Evolutionary conservation across 352 stramenopile genomes (phyloP), one percentile per base, ranked within the genome.

Genomic region (Globisporangium cylindrosporum): DNA sequence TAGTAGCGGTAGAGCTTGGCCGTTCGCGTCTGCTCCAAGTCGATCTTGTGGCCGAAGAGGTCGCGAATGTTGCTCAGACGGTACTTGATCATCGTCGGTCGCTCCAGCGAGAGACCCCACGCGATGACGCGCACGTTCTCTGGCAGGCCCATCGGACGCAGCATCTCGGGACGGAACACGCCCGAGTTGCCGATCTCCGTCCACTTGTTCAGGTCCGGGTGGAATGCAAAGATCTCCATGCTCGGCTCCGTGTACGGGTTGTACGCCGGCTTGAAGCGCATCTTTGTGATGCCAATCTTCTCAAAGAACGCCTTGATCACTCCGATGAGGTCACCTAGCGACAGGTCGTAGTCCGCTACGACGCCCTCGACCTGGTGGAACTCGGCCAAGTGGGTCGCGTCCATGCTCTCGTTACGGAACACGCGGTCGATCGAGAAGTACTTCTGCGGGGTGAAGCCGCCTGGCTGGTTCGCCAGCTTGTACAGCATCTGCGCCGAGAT

Each of bases 21-120:
- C 72, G 90, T 97, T 85, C 85, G 86, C 43, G 97, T 99, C 74
- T 98, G 90, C 59, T 97, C 94, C 73, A 99, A 86, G 80, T 99
- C 97, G 51, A 98, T 90, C 90, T 99, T 99, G 87, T 99, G 98
- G 72, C 98, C 98, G 77, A 99, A 99, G 64, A 99, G 94, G 78
- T 99, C 97, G 64, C 98, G 90, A 78, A 99, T 99, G 85, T 99
- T 99, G 75, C 94, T 98, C 69, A 99, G 97, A 43, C 96, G 89
- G 83, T 99, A 99, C 89, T 99, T 99, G 86, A 99, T 99, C 98
- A 99, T 99, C 36, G 98, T 99, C 38, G 98, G 98, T 66, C 98
- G 89, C 78, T 99, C 98, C 22, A 99, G 88, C 51, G 96, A 99
- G 64, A 99, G 84, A 51, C 98, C 98, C 97, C 98, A 99, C 14